These are phyloP conservation scores for Lantana camara DNA, from an alignment of 257 asterid species.

Conservation along the genomic window DNA sequence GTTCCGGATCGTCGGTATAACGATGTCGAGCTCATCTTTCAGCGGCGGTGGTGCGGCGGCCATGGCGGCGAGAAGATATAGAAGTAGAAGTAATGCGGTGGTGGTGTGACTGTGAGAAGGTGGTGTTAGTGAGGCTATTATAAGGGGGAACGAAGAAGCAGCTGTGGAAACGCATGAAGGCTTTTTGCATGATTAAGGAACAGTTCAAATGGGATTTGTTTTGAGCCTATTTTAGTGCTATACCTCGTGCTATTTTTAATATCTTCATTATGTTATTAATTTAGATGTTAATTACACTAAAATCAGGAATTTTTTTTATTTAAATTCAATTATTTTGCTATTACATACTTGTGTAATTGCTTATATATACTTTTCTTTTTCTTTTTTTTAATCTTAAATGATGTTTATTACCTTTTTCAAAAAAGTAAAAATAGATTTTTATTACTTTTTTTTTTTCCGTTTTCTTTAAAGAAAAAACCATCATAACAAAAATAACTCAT, in stretches of 20 bases:
- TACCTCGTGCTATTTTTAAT: slow-evolving; percentile 16
- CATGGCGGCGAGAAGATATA: slow-evolving; percentile 37
- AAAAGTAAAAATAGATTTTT: too few relatives aligned
- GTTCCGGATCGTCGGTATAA: slow-evolving; percentile 87
- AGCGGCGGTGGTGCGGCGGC: slow-evolving; percentile 52
- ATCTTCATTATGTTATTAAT: not conserved
- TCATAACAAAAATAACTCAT: too few relatives aligned
- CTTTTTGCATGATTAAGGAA: slow-evolving; percentile 43
- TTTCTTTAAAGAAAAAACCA: too few relatives aligned
- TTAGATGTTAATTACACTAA: not conserved
- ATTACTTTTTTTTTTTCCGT: too few relatives aligned
- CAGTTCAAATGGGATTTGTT: slow-evolving; percentile 35
- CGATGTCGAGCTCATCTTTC: too few relatives aligned
- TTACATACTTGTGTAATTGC: too few relatives aligned
- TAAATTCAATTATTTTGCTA: too few relatives aligned
- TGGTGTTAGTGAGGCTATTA: slow-evolving; percentile 2
- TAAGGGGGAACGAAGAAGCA: slow-evolving; percentile 31
- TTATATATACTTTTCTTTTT: too few relatives aligned
- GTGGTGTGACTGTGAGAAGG: not conserved
- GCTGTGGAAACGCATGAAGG: slow-evolving; percentile 28
- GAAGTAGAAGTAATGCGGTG: slow-evolving; percentile 7
- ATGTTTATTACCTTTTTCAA: too few relatives aligned
- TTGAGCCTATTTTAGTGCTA: slow-evolving; percentile 32
- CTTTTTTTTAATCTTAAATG: too few relatives aligned
- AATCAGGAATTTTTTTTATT: not conserved